A percentile compares a stretch with the other conserved stretches of the same genome.
phyloP scores from a whole-genome alignment of 2,329 filamentous ascomycete species.

The Xylariales sp. region DNA sequence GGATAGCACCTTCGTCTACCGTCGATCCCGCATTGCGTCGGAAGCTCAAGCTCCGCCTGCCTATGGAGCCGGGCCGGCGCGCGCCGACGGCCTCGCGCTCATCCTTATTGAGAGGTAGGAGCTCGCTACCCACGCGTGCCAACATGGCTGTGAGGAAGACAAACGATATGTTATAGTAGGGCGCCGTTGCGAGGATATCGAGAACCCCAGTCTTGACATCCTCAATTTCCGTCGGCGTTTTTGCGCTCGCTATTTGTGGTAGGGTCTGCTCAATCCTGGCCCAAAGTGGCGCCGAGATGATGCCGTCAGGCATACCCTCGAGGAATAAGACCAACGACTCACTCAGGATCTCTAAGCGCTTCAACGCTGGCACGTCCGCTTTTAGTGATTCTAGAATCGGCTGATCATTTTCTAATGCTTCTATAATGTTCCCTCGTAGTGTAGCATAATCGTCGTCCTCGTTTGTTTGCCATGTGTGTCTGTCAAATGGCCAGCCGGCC shows the following conservation, averaged over 20 bases:
- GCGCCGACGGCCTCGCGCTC: slow-evolving; percentile 52
- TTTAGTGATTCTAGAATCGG: slow-evolving; percentile 71
- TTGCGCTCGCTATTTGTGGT: slow-evolving; percentile 51
- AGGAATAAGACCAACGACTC: slow-evolving; percentile 81
- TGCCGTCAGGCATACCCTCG: slow-evolving; percentile 78
- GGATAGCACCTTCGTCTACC: slow-evolving; percentile 58
- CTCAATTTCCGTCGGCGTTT: slow-evolving; percentile 47
- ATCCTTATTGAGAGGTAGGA: slow-evolving; percentile 56
- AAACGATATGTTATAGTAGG: slow-evolving; percentile 88
- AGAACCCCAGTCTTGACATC: slow-evolving; percentile 68
- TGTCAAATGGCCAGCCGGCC: slow-evolving; percentile 70
- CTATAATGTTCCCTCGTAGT: slow-evolving; percentile 57
- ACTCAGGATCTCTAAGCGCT: slow-evolving; percentile 79
- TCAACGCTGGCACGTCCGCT: slow-evolving; percentile 69
- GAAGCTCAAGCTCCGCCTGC: slow-evolving; percentile 61
- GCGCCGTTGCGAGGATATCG: slow-evolving; percentile 76
- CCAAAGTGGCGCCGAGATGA: slow-evolving; percentile 80
- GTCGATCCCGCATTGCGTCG: slow-evolving; percentile 48
- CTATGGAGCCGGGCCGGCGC: slow-evolving; percentile 44
- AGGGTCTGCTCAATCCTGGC: slow-evolving; percentile 71
- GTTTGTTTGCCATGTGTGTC: slow-evolving; percentile 45
- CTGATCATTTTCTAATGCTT: slow-evolving; percentile 79
- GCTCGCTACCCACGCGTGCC: slow-evolving; percentile 61
- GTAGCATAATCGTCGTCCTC: slow-evolving; percentile 44
- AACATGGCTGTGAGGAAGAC: slow-evolving; percentile 87